A percentile compares a stretch with the other conserved stretches of the same genome.
Evolutionary conservation across 2,329 filamentous ascomycete genomes (phyloP).

Genomic region (Mycogone perniciosa): DNA sequence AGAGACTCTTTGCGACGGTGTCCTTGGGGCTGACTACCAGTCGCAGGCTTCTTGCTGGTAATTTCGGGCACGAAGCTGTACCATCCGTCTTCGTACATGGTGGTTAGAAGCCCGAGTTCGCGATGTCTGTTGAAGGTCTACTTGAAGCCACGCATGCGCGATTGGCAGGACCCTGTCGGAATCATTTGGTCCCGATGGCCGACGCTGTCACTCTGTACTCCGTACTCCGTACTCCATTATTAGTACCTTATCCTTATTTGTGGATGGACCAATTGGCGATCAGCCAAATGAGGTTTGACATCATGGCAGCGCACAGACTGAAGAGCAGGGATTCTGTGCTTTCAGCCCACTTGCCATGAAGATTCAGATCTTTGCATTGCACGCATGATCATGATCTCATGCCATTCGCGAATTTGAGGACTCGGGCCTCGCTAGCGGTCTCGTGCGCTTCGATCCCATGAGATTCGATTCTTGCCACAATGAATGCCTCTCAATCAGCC

Average conservation of each 20-base stretch:
- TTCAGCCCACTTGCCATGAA: neutral
- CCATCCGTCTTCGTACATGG: conserved; percentile 80
- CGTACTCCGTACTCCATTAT: too few relatives aligned
- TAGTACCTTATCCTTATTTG: neutral
- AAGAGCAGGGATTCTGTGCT: conserved; percentile 5
- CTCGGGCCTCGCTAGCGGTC: neutral
- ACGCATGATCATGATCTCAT: conserved; percentile 11
- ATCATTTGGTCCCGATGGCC: conserved; percentile 23
- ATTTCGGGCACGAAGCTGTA: conserved; percentile 68
- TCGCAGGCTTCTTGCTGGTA: conserved; percentile 42
- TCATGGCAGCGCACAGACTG: conserved; percentile 4
- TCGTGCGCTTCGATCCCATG: neutral
- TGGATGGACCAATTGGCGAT: conserved; percentile 2
- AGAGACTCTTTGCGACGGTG: conserved; percentile 65
- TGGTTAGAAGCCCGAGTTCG: conserved; percentile 16
- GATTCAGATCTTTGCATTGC: neutral
- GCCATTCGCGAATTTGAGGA: neutral
- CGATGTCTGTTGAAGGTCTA: conserved; percentile 12
- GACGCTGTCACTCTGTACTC: conserved; percentile 14
- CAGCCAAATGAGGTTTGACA: conserved; percentile 9
- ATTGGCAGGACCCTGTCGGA: conserved; percentile 23
- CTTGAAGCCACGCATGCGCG: conserved; percentile 24
- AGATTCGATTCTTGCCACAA: conserved; percentile 13
- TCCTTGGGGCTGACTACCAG: conserved; percentile 38
- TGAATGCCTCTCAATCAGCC: conserved; percentile 27